Evolutionary conservation across 805 yeast species (phyloP).

Genomic region (Myxozyma geophila): DNA sequence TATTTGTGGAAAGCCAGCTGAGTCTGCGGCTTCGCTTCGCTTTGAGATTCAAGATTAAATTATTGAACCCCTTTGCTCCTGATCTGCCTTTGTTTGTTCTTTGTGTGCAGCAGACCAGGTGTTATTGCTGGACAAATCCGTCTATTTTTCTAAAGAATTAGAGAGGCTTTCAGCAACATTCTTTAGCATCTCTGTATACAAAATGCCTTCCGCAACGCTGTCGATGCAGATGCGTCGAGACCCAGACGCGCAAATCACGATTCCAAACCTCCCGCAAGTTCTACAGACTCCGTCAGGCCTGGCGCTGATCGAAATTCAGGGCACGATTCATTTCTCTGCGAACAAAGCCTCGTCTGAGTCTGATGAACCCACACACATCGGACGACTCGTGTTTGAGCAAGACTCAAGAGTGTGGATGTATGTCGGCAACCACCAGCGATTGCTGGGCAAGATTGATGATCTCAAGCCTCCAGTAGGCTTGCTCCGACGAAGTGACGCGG

Average conservation of each 20-base stretch:
- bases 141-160: too few relatives aligned
- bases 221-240: conserved; percentile 15
- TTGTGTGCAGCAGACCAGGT: too few relatives aligned
- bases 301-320: conserved; percentile 38
- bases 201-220: conserved; percentile 28
- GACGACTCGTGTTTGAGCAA: conserved; percentile 25
- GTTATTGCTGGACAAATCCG: too few relatives aligned
- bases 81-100: too few relatives aligned
- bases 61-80: too few relatives aligned
- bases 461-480: conserved; percentile 36
- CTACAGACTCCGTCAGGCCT: conserved; percentile 37
- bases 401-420: conserved; percentile 29
- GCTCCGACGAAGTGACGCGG: conserved; percentile 16
- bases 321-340: conserved; percentile 29
- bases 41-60: too few relatives aligned
- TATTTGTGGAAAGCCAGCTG: too few relatives aligned
- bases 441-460: conserved; percentile 35
- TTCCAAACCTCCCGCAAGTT: conserved; percentile 16
- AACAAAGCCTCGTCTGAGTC: neutral
- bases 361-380: conserved; percentile 21
- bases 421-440: conserved; percentile 35
- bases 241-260: neutral
- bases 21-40: too few relatives aligned
- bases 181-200: neutral
- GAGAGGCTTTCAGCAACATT: too few relatives aligned